Evolutionary conservation across 768 basidiomycete species (phyloP).

Genomic region (Boletus subcaerulescens): DNA sequence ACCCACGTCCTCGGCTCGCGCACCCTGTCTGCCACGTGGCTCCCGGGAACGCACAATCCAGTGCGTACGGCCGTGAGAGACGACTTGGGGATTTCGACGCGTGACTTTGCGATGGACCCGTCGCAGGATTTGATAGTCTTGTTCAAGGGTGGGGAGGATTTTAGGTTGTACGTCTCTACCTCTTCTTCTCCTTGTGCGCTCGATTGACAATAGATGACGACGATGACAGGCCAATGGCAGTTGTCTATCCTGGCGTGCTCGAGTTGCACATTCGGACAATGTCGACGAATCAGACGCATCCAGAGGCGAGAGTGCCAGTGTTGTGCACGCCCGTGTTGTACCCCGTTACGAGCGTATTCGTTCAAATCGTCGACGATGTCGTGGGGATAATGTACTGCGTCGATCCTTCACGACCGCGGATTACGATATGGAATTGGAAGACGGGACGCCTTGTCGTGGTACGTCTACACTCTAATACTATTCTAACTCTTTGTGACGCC

Average conservation of each 20-base stretch:
- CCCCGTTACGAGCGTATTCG: slow-evolving; percentile 31
- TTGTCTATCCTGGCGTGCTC: slow-evolving; percentile 14
- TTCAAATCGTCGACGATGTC: slow-evolving; percentile 55
- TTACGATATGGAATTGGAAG: slow-evolving; percentile 51
- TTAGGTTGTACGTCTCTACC: slow-evolving; percentile 11
- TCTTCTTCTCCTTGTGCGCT: neutral
- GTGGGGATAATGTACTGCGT: slow-evolving; percentile 46
- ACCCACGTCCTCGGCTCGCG: slow-evolving; percentile 19
- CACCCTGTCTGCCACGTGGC: slow-evolving; percentile 20
- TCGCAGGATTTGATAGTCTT: slow-evolving; percentile 57
- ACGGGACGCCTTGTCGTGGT: slow-evolving; percentile 43
- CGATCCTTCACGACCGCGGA: slow-evolving; percentile 22
- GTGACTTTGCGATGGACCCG: slow-evolving; percentile 66
- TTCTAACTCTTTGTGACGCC: neutral
- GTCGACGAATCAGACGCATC: slow-evolving; percentile 41
- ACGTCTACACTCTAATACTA: slow-evolving; percentile 16
- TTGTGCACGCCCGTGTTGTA: slow-evolving; percentile 26
- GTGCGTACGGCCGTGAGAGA: slow-evolving; percentile 21
- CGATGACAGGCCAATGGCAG: slow-evolving; percentile 8
- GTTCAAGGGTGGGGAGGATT: slow-evolving; percentile 27
- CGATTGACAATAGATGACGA: neutral
- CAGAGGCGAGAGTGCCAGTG: slow-evolving; percentile 34
- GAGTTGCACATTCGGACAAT: slow-evolving; percentile 46
- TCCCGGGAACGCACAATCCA: slow-evolving; percentile 13
- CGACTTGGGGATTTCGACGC: slow-evolving; percentile 40